A percentile compares a stretch with the other conserved stretches of the same genome.
phyloP scores from a whole-genome alignment of 129 eudicot species.

The Flaveria brownii region DNA sequence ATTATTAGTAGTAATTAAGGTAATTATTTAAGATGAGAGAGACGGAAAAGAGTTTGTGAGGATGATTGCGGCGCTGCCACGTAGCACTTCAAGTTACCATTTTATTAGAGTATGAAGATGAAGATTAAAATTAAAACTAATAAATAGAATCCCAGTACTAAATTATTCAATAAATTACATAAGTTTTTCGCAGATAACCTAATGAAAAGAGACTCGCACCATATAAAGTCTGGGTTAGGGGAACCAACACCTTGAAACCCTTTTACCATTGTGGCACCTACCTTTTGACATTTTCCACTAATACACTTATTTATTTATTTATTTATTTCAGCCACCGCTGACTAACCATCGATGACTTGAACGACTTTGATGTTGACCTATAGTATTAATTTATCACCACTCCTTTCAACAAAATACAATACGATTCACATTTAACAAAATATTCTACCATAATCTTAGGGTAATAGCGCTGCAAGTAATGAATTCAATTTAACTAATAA shows the following conservation, averaged over 20 bases:
- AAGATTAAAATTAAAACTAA: neutral
- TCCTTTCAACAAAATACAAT: neutral
- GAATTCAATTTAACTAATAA: too few species aligned
- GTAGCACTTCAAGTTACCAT: too few species aligned
- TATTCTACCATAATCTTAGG: too few species aligned
- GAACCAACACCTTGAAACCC: conserved; percentile 41
- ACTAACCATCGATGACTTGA: conserved; percentile 33
- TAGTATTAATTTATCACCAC: neutral
- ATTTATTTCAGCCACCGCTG: conserved; percentile 23
- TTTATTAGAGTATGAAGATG: too few species aligned
- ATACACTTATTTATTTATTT: neutral
- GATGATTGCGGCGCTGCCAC: too few species aligned
- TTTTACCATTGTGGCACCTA: conserved; percentile 34
- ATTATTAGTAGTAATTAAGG: too few species aligned
- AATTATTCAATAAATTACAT: neutral
- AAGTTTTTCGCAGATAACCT: neutral
- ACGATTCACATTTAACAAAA: neutral
- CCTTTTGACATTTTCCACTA: conserved; percentile 34
- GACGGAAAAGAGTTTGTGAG: too few species aligned
- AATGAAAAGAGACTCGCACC: neutral
- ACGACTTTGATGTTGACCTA: conserved; percentile 29
- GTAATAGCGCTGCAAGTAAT: too few species aligned
- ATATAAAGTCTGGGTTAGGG: conserved; percentile 43
- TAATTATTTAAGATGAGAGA: too few species aligned
- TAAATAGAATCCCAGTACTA: neutral